Evolutionary conservation across 1,284 basidiomycete species (phyloP), one percentile per base, ranked within the genome.

Genomic region (Rhodotorula sp.): DNA sequence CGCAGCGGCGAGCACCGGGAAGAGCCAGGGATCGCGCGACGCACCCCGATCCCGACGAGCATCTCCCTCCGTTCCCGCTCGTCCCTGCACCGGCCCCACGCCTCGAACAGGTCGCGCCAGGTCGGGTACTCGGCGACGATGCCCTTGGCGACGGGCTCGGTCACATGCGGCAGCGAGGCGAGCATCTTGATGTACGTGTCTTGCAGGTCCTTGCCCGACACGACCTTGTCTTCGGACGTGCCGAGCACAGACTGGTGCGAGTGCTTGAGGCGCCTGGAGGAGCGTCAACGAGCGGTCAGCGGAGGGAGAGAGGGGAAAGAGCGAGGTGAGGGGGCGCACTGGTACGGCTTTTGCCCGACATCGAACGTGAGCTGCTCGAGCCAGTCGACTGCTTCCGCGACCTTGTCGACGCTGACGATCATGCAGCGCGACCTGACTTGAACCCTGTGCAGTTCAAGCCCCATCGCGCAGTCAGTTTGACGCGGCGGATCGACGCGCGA

Each of bases 181-280:
- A 78, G 68, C 66, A 76, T 72, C 57, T 73, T 72, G 64, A 78
- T 62, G 59, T 72, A 76, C 41, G 74, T 77, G 48, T 74, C 77
- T 45, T 71, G 62, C 0, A 72, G 70, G 56, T 71, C 67, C 27
- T 72, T 72, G 8, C 77, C 70, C 23, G 68, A 69, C 16, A 44
- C 50, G 23, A 71, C 50, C 52, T 72, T 74, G 44, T 74, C 75
- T 49, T 73, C 70, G 21, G 71, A 61, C 4, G 69, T 72, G 44
- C 77, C 75, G 63, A 78, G 73, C 12, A 64, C 21, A n/a, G 66
- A 54, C 25, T 70, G 41, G 58, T 77, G 73, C 21, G 63, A 71
- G n/a, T 68, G 67, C 49, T 76, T 75, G 50, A 70, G 68, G 27
- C 72, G 76, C 27, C 76, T 77, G 66, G 12, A 46, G 14, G 25